phyloP scores from a whole-genome alignment of 208 protist genomes.

The Naegleria fowleri region DNA sequence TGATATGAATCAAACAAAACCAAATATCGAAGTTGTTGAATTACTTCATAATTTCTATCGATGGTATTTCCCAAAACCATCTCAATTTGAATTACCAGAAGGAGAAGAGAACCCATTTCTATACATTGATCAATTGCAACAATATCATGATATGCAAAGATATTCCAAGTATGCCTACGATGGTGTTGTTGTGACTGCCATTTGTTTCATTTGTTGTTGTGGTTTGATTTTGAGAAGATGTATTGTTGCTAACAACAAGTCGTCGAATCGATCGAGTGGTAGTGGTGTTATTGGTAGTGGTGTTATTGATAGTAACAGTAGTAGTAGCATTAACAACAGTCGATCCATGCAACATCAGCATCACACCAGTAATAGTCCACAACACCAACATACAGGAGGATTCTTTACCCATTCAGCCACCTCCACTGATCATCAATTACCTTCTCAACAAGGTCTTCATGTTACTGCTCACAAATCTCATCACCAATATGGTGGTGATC shows the following conservation, averaged over 20 bases:
- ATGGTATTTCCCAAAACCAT: constrained; percentile 11
- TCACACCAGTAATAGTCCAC: background rate
- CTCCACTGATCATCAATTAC: too few species aligned
- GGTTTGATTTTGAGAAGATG: background rate
- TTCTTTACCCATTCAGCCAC: too few species aligned
- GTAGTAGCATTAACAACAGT: background rate
- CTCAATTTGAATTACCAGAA: background rate
- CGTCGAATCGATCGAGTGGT: too few species aligned
- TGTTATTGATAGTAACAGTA: too few species aligned
- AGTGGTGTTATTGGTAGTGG: too few species aligned
- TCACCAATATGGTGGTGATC: too few species aligned
- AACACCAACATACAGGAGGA: too few species aligned
- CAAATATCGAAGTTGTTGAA: constrained; percentile 19
- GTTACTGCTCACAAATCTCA: too few species aligned
- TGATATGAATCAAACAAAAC: constrained; percentile 54
- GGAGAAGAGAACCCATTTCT: background rate
- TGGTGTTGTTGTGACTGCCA: background rate
- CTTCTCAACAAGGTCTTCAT: too few species aligned
- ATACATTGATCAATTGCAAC: background rate
- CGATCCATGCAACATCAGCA: background rate
- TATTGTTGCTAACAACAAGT: background rate
- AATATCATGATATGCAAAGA: background rate
- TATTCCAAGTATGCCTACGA: background rate
- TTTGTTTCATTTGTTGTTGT: background rate
- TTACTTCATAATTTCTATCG: background rate